phyloP scores from a whole-genome alignment of 495 filamentous ascomycete genomes.

The Podospora didyma region DNA sequence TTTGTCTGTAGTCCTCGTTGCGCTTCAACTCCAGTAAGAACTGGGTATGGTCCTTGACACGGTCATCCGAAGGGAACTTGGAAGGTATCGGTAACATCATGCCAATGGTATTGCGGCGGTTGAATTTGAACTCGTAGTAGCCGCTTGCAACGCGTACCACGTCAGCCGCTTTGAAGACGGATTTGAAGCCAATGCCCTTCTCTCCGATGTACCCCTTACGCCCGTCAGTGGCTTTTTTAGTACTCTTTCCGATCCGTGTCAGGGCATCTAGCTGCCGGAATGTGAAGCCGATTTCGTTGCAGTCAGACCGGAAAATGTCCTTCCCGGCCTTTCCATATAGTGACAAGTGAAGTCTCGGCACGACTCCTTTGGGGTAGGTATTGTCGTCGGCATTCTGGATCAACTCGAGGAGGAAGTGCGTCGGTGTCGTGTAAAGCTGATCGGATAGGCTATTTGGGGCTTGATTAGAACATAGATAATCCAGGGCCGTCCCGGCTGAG shows the following conservation, averaged over 20 bases:
- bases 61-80: neutral
- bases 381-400: slow-evolving; percentile 47
- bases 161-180: slow-evolving; percentile 42
- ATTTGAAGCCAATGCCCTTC: slow-evolving; percentile 50
- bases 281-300: slow-evolving; percentile 42
- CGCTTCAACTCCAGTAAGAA: too few relatives aligned
- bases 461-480: too few relatives aligned
- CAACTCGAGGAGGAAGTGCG: slow-evolving; percentile 39
- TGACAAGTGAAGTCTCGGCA: too few relatives aligned
- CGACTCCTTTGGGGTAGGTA: neutral
- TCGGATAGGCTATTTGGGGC: neutral
- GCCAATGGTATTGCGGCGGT: slow-evolving; percentile 20
- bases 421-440: slow-evolving; percentile 31
- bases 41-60: too few relatives aligned
- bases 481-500: too few relatives aligned
- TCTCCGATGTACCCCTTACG: slow-evolving; percentile 35
- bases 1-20: too few relatives aligned
- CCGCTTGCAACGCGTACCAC: slow-evolving; percentile 37
- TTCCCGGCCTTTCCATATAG: slow-evolving; percentile 9
- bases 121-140: slow-evolving; percentile 39
- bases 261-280: slow-evolving; percentile 33
- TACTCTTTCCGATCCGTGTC: slow-evolving; percentile 32
- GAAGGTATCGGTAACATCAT: slow-evolving; percentile 22
- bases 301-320: slow-evolving; percentile 22
- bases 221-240: slow-evolving; percentile 20